phyloP scores from a whole-genome alignment of 768 basidiomycete species.

The Sarcodon aspratus region DNA sequence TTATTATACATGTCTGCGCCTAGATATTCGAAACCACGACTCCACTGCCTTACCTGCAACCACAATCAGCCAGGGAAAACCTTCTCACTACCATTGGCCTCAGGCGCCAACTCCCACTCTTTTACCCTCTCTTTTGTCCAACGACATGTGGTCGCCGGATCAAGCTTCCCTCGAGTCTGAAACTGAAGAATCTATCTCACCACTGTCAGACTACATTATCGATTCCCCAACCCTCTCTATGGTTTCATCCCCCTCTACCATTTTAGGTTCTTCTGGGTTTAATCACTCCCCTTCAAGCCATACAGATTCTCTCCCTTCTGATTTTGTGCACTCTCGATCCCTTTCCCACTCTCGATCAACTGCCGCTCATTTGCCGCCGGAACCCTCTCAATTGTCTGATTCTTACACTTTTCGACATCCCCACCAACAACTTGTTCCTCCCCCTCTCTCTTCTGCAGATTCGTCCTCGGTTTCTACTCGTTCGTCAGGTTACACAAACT shows the following conservation, averaged over 20 bases:
- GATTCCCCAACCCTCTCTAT: constrained; percentile 14
- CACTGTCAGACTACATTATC: constrained; percentile 16
- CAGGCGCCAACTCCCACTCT: constrained; percentile 6
- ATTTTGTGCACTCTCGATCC: constrained; percentile 15
- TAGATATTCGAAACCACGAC: no score
- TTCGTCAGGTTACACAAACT: constrained; percentile 70
- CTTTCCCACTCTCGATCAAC: constrained; percentile 34
- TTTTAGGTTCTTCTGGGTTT: constrained; percentile 13
- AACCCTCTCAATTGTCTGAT: constrained; percentile 62
- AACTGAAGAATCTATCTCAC: constrained; percentile 9
- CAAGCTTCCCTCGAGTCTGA: neutral
- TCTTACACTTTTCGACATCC: constrained; percentile 53
- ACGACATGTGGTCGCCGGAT: neutral
- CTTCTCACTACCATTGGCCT: constrained; percentile 7
- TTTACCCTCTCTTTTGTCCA: constrained; percentile 5
- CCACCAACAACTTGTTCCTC: constrained; percentile 35
- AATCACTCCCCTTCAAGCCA: constrained; percentile 29
- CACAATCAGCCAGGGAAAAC: neutral
- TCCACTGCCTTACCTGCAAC: neutral
- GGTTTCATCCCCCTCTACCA: constrained; percentile 10
- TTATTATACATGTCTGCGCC: no score
- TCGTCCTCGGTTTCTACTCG: constrained; percentile 64
- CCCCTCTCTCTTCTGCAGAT: constrained; percentile 57
- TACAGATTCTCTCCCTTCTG: constrained; percentile 25
- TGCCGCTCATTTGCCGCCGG: constrained; percentile 31